Conservation (phyloP, 176 grass and related monocot genomes). For the Chrysopogon serrulatus region DNA sequence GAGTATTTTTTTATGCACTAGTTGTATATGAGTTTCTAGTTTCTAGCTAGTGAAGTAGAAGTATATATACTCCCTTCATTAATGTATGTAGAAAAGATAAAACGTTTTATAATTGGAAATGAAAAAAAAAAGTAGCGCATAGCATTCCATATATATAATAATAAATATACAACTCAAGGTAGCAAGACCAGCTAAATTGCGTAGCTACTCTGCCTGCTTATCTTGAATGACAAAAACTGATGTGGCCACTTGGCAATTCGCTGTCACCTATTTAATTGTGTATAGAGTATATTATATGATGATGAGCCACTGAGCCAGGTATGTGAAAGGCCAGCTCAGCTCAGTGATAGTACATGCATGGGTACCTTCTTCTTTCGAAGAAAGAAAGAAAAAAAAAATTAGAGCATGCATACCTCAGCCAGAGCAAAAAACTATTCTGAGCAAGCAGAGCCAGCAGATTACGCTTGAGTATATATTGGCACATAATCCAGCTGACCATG, state of each 20-base stretch:
- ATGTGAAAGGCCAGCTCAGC: slow-evolving; percentile 17
- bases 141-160: too few species aligned
- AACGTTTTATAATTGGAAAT: too few species aligned
- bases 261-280: slow-evolving; percentile 18
- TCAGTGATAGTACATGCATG: slow-evolving; percentile 1
- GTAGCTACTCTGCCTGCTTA: neutral
- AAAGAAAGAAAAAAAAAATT: too few species aligned
- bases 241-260: slow-evolving; percentile 29
- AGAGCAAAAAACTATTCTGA: neutral
- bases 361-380: too few species aligned
- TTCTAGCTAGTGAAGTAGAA: neutral
- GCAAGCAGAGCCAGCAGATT: neutral
- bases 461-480: neutral
- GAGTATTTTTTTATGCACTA: neutral
- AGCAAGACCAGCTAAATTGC: neutral
- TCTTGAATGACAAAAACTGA: slow-evolving; percentile 9
- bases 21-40: neutral
- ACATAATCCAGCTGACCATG: slow-evolving; percentile 17
- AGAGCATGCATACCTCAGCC: neutral
- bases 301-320: neutral
- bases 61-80: too few species aligned
- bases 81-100: too few species aligned
- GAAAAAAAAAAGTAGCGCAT: too few species aligned
- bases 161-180: neutral
- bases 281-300: neutral